These are phyloP conservation scores for Aspergillus nomiae DNA, from an alignment of 2,329 filamentous ascomycete genomes.

Conservation along the genomic window DNA sequence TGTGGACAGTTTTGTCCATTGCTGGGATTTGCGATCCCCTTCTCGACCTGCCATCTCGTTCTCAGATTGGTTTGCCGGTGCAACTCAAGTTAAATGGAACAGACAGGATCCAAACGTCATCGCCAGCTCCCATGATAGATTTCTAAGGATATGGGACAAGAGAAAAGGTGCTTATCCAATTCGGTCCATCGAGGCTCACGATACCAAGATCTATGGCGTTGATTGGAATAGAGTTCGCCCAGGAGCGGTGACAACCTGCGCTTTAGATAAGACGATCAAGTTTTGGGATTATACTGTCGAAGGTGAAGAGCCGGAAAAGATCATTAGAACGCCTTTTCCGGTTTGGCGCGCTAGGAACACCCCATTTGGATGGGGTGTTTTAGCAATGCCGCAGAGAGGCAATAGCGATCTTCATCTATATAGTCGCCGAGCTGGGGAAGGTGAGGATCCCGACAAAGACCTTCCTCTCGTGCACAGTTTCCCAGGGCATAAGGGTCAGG, in stretches of 20 bases:
- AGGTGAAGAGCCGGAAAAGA: constrained; percentile 68
- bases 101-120: constrained; percentile 82
- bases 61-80: constrained; percentile 90
- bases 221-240: constrained; percentile 85
- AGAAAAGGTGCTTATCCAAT: constrained; percentile 76
- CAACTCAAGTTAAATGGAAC: constrained; percentile 94
- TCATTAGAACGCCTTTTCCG: constrained; percentile 80
- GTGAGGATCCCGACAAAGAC: constrained; percentile 36
- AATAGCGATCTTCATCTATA: constrained; percentile 85
- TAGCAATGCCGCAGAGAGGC: constrained; percentile 90
- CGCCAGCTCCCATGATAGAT: constrained; percentile 87
- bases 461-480: constrained; percentile 54
- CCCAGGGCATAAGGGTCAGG: constrained; percentile 62
- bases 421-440: constrained; percentile 59
- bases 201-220: constrained; percentile 91
- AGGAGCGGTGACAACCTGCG: constrained; percentile 79
- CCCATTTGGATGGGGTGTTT: constrained; percentile 80
- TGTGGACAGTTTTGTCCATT: constrained; percentile 90
- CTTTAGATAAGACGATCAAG: constrained; percentile 87
- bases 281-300: constrained; percentile 80
- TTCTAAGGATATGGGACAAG: constrained; percentile 87
- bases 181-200: constrained; percentile 82
- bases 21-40: constrained; percentile 81
- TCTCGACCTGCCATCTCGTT: constrained; percentile 75
- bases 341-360: constrained; percentile 91